Evolutionary conservation across 139 green algal genomes (phyloP).

Genomic region (Coccomyxa sp.): DNA sequence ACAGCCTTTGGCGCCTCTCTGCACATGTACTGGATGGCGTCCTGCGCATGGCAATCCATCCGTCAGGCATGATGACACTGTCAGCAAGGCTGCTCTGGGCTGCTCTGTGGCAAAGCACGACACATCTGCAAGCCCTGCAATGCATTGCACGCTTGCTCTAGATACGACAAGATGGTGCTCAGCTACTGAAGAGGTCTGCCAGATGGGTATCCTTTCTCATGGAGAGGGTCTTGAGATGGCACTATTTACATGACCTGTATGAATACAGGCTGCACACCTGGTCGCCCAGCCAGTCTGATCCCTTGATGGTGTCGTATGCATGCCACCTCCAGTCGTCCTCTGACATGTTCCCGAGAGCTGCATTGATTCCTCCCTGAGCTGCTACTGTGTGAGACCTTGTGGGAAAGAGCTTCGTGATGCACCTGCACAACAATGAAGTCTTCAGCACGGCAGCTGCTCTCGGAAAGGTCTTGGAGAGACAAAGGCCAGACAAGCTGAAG

Average conservation of each 20-base stretch:
- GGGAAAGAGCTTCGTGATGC: slow-evolving; percentile 99
- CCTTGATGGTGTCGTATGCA: slow-evolving; percentile 99
- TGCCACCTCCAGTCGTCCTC: slow-evolving; percentile 99
- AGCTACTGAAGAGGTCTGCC: no score
- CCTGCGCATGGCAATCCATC: slow-evolving; percentile 20
- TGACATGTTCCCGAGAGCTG: slow-evolving; percentile 97
- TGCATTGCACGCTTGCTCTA: no score
- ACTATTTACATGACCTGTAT: no score
- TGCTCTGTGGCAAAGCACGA: no score
- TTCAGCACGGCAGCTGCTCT: background rate
- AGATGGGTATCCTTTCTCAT: no score
- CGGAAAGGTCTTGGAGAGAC: background rate
- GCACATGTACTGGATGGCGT: slow-evolving; percentile 86
- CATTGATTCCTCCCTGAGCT: slow-evolving; percentile 98
- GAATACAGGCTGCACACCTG: slow-evolving; percentile 47
- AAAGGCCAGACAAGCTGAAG: background rate
- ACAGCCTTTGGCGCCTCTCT: slow-evolving; percentile 92
- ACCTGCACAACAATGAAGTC: slow-evolving; percentile 46
- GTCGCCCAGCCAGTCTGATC: slow-evolving; percentile 97
- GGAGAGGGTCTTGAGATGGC: no score
- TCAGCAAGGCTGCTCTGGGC: no score
- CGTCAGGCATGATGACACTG: no score
- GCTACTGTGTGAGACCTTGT: slow-evolving; percentile 98
- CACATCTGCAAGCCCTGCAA: no score
- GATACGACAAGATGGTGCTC: no score